phyloP scores from a whole-genome alignment of 208 protist species.

The Angomonas deanei region DNA sequence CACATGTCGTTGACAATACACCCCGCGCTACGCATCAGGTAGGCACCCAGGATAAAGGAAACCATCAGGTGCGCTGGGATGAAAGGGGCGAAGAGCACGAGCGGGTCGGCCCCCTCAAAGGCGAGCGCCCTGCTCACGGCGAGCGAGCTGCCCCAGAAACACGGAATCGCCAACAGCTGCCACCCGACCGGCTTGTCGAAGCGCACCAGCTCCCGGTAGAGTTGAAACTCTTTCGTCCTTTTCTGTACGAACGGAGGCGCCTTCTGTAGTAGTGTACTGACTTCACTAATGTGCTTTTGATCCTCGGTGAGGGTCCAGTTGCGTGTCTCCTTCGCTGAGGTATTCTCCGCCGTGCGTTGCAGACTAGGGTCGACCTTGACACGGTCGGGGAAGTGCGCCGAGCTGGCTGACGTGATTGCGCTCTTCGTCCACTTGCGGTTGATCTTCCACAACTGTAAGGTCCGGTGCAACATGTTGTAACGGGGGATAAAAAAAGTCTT shows the following conservation, averaged over 20 bases:
- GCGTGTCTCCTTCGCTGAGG: constrained; percentile 57
- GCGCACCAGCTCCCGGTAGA: constrained; percentile 63
- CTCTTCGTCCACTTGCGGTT: constrained; percentile 68
- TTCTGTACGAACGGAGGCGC: constrained; percentile 36
- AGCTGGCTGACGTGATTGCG: constrained; percentile 30
- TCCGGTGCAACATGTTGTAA: constrained; percentile 51
- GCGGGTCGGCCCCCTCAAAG: constrained; percentile 80
- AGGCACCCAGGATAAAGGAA: constrained; percentile 59
- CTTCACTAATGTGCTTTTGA: not conserved
- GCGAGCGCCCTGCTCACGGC: constrained; percentile 78
- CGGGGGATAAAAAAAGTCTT: constrained; percentile 2
- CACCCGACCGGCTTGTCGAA: constrained; percentile 65
- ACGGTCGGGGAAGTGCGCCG: constrained; percentile 69
- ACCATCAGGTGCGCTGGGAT: constrained; percentile 71
- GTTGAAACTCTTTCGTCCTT: constrained; percentile 20
- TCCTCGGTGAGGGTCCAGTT: constrained; percentile 53
- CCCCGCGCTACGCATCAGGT: constrained; percentile 73
- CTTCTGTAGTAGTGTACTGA: not conserved
- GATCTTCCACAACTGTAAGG: constrained; percentile 42
- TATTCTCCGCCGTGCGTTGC: constrained; percentile 21
- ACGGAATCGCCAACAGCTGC: constrained; percentile 69
- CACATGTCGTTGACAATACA: constrained; percentile 87
- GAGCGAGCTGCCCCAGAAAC: constrained; percentile 72
- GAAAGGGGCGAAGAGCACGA: constrained; percentile 67
- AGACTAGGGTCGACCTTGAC: constrained; percentile 53